Evolutionary conservation across 768 basidiomycete genomes (phyloP).

Genomic region (Trametes gibbosa): DNA sequence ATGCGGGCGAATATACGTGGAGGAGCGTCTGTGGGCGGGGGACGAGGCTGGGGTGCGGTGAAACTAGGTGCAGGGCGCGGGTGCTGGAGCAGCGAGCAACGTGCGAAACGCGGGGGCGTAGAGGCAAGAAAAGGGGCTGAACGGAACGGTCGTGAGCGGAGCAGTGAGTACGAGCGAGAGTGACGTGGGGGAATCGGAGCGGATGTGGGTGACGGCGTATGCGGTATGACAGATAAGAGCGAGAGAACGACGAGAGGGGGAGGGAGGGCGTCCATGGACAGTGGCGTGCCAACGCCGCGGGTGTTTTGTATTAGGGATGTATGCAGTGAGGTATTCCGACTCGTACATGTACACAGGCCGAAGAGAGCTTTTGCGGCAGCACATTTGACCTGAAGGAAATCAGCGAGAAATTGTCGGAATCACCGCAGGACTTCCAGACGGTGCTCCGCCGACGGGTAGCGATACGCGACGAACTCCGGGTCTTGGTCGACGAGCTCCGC

Average conservation of each 20-base stretch:
- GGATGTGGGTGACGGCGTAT: background rate
- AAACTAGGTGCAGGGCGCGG: slow-evolving; percentile 4
- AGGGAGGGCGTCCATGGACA: background rate
- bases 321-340: background rate
- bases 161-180: background rate
- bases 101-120: background rate
- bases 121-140: too few relatives aligned
- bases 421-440: slow-evolving; percentile 59
- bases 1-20: background rate
- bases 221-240: background rate
- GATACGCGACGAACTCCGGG: slow-evolving; percentile 80
- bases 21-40: slow-evolving; percentile 4
- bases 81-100: slow-evolving; percentile 4
- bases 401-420: background rate
- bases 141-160: too few relatives aligned
- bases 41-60: background rate
- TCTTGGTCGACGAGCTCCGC: slow-evolving; percentile 85
- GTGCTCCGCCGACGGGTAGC: slow-evolving; percentile 80
- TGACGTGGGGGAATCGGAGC: background rate
- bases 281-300: background rate
- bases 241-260: background rate
- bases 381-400: background rate
- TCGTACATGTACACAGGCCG: slow-evolving; percentile 2
- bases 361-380: background rate
- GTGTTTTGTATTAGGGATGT: background rate